Conservation (phyloP, 2,329 filamentous ascomycete species). For the Blumeria graminis region DNA sequence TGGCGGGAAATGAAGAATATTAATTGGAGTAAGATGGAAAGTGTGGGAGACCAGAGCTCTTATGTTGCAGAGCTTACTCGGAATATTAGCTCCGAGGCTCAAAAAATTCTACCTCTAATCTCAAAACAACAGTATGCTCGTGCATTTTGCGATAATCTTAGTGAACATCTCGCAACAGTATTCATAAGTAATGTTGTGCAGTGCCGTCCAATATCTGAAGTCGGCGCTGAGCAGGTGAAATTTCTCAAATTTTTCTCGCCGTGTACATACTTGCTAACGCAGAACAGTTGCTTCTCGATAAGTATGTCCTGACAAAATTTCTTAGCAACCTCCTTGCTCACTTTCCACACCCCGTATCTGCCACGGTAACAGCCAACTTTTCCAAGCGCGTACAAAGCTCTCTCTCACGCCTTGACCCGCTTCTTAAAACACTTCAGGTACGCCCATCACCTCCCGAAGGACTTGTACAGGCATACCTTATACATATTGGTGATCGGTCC, state of each 20-base stretch:
- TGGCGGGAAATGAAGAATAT: constrained; percentile 98
- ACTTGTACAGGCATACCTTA: constrained; percentile 87
- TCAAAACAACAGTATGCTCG: constrained; percentile 84
- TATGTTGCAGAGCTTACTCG: constrained; percentile 68
- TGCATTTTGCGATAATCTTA: constrained; percentile 87
- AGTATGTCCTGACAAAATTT: constrained; percentile 67
- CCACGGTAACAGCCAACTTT: constrained; percentile 30
- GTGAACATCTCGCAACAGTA: constrained; percentile 57
- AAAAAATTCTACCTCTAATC: constrained; percentile 52
- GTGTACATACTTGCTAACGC: constrained; percentile 9
- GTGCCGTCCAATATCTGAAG: constrained; percentile 76
- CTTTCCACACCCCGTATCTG: constrained; percentile 13
- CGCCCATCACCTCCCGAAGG: constrained; percentile 77
- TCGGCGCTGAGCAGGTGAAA: constrained; percentile 67
- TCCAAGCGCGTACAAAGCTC: constrained; percentile 65
- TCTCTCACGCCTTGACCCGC: constrained; percentile 69
- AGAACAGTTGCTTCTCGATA: constrained; percentile 71
- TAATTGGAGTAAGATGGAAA: constrained; percentile 83
- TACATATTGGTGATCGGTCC: constrained; percentile 83
- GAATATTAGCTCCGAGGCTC: constrained; percentile 44
- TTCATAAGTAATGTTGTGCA: constrained; percentile 72
- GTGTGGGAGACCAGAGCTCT: constrained; percentile 75
- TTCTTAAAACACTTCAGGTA: constrained; percentile 92
- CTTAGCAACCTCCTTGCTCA: constrained; percentile 46
- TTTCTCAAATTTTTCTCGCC: neutral